Evolutionary conservation across 2,329 filamentous ascomycete species (phyloP).

Genomic region (Beauveria brongniartii): DNA sequence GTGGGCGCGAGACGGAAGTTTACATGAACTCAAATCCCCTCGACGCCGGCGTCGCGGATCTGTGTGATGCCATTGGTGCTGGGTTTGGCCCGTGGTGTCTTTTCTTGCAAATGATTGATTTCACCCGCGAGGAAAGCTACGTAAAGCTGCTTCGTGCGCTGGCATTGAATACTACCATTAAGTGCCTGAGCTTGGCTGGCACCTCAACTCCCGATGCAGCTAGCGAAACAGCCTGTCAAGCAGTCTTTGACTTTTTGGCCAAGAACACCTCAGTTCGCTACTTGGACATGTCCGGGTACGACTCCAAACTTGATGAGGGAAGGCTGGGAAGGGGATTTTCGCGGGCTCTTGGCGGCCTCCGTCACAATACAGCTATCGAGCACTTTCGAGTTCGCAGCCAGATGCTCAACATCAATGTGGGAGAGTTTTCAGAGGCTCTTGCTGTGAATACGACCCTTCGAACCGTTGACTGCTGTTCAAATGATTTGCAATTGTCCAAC

Average conservation of each 20-base stretch:
- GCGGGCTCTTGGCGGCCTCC: slow-evolving; percentile 39
- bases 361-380: slow-evolving; percentile 34
- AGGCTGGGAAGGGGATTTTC: slow-evolving; percentile 47
- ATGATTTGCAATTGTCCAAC: slow-evolving; percentile 46
- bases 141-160: slow-evolving; percentile 42
- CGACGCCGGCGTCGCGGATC: slow-evolving; percentile 42
- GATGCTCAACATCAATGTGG: slow-evolving; percentile 45
- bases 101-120: slow-evolving; percentile 51
- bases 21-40: slow-evolving; percentile 44
- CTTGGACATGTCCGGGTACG: slow-evolving; percentile 49
- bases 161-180: slow-evolving; percentile 40
- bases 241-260: slow-evolving; percentile 43
- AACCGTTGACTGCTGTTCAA: slow-evolving; percentile 47
- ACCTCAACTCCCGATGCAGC: slow-evolving; percentile 41
- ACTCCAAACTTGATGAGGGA: slow-evolving; percentile 49
- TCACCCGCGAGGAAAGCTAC: slow-evolving; percentile 42
- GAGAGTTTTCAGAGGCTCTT: slow-evolving; percentile 42
- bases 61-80: slow-evolving; percentile 38
- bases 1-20: slow-evolving; percentile 38
- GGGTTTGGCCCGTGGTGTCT: slow-evolving; percentile 42
- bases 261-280: slow-evolving; percentile 42
- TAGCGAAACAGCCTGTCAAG: slow-evolving; percentile 38
- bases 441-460: slow-evolving; percentile 39
- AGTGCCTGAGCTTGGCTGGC: slow-evolving; percentile 45
- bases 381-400: slow-evolving; percentile 50